A percentile compares a stretch with the other conserved stretches of the same genome.
Conservation (phyloP, 2,329 filamentous ascomycete genomes). For the Teratosphaeriaceae sp. region DNA sequence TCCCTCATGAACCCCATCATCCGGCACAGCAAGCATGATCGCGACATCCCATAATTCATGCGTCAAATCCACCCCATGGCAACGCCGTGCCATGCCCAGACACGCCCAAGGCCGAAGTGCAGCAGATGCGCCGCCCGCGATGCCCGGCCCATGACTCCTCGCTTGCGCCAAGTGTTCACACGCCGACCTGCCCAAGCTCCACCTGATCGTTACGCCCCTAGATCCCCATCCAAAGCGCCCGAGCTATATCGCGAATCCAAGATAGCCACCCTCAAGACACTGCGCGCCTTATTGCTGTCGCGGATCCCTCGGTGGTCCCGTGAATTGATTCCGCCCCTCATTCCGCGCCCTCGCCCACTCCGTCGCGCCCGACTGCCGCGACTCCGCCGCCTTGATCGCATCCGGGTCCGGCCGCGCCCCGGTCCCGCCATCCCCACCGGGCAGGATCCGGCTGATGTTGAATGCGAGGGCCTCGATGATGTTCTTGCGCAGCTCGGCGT, state of each 20-base stretch:
- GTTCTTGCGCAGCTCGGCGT: slow-evolving; percentile 66
- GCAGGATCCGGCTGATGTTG: slow-evolving; percentile 62
- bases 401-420: slow-evolving; percentile 34
- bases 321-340: slow-evolving; percentile 7
- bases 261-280: neutral
- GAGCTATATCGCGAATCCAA: neutral
- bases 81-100: too few relatives aligned
- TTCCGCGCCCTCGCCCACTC: slow-evolving; percentile 8
- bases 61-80: too few relatives aligned
- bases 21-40: too few relatives aligned
- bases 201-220: too few relatives aligned
- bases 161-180: too few relatives aligned
- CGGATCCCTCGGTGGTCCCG: slow-evolving; percentile 7
- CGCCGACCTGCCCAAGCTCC: too few relatives aligned
- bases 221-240: too few relatives aligned
- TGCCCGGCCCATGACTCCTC: too few relatives aligned
- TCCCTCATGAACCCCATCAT: too few relatives aligned
- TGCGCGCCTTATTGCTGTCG: slow-evolving; percentile 3
- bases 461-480: slow-evolving; percentile 68
- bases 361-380: slow-evolving; percentile 16
- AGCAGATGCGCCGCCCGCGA: too few relatives aligned
- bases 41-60: too few relatives aligned
- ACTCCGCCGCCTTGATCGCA: slow-evolving; percentile 41
- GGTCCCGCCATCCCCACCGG: slow-evolving; percentile 34
- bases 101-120: too few relatives aligned